Percentiles rank a stretch among this genome's conserved stretches.
Evolutionary conservation across 371 early-diverging fungal genomes (phyloP).

Genomic region (Mucor mucedo): DNA sequence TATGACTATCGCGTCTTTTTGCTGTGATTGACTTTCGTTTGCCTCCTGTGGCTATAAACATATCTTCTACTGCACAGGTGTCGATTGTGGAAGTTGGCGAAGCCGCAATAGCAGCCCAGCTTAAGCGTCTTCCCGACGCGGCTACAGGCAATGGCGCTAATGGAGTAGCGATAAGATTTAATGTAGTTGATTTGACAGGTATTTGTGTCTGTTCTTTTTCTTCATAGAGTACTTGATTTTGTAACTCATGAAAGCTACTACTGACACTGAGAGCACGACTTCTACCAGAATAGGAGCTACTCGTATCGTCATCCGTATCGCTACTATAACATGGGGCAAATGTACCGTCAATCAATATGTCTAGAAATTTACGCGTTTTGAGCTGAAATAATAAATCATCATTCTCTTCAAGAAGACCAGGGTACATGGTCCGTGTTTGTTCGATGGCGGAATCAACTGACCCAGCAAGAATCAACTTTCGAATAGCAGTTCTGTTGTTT

Average conservation of each 20-base stretch:
- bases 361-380: slow-evolving; percentile 80
- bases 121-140: slow-evolving; percentile 44
- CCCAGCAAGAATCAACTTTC: slow-evolving; percentile 13
- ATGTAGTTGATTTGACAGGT: background rate
- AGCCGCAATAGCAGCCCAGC: slow-evolving; percentile 43
- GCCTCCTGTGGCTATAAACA: background rate
- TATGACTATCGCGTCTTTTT: slow-evolving; percentile 6
- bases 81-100: slow-evolving; percentile 13
- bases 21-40: background rate
- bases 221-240: slow-evolving; percentile 16
- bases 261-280: slow-evolving; percentile 21
- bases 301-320: slow-evolving; percentile 18
- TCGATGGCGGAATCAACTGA: slow-evolving; percentile 54
- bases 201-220: slow-evolving; percentile 9
- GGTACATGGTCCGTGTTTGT: slow-evolving; percentile 59
- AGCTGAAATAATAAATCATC: slow-evolving; percentile 72
- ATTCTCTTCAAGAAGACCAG: slow-evolving; percentile 60
- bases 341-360: slow-evolving; percentile 54
- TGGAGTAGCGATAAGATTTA: slow-evolving; percentile 4
- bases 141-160: slow-evolving; percentile 23
- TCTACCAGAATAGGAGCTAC: slow-evolving; percentile 15
- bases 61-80: background rate
- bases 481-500: slow-evolving; percentile 1
- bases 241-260: slow-evolving; percentile 3
- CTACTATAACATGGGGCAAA: background rate